A percentile compares a stretch with the other conserved stretches of the same genome.
phyloP scores from a whole-genome alignment of 257 asterid species.

The Scutellaria galericulata region DNA sequence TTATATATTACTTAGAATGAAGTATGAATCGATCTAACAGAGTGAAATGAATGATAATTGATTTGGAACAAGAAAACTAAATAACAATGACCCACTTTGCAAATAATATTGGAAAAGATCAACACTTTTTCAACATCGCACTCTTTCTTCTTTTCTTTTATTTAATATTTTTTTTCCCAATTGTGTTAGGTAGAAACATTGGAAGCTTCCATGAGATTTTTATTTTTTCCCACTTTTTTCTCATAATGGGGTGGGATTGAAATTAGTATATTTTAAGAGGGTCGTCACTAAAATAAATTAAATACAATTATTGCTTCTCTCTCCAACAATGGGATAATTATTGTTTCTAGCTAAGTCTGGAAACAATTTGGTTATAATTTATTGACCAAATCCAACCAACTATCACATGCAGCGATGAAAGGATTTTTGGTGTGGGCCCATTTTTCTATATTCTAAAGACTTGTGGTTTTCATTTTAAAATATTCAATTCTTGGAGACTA shows the following conservation, averaged over 20 bases:
- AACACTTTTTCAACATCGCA: conserved; percentile 28
- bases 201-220: conserved; percentile 66
- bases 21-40: no score
- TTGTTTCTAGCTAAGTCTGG: conserved; percentile 37
- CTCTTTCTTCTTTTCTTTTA: background rate
- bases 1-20: no score
- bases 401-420: conserved; percentile 51
- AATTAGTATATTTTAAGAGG: conserved; percentile 22
- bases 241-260: conserved; percentile 5
- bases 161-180: conserved; percentile 19
- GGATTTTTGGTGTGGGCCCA: conserved; percentile 29
- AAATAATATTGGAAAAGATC: conserved; percentile 28
- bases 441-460: conserved; percentile 4
- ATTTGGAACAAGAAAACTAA: conserved; percentile 2
- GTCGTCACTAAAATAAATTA: background rate
- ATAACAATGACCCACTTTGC: conserved; percentile 38
- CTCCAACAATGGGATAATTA: conserved; percentile 46
- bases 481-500: background rate
- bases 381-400: conserved; percentile 44
- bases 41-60: no score
- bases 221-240: conserved; percentile 14
- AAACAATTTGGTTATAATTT: conserved; percentile 21
- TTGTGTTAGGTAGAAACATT: conserved; percentile 68
- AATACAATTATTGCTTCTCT: conserved; percentile 18
- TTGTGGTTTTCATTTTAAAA: background rate